Evolutionary conservation across 441 rosid genomes (phyloP), one percentile per base, ranked within the genome.

Genomic region (Aleurites moluccanus): DNA sequence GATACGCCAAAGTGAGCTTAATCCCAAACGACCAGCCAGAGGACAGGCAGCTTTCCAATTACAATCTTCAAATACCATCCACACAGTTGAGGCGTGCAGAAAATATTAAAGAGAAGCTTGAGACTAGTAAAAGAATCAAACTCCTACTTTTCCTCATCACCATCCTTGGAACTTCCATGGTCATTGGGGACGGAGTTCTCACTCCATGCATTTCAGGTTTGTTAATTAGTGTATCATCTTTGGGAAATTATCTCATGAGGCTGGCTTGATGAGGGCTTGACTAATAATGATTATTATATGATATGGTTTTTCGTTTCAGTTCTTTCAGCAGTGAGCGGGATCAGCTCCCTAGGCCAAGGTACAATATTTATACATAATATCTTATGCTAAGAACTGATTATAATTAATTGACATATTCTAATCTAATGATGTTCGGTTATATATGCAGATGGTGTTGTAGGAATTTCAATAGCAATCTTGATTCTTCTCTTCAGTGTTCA

Each of bases 171-270:
- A 89, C 96, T 70, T 87, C 96, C 50, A 90, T 94, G 94, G 91
- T 92, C 55, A 88, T 94, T 2, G 97, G 98, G 10, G 98, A 94
- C 73, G 97, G 97, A 1, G 75, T 94, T 67, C 91, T 94, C 47
- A 90, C 97, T 63, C 96, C 96, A n/a, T 80, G 82, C 45, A 94
- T 94, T 71, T 92, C 96, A 77, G 91, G 97, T 91, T 62, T 6
- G n/a, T 55, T 10, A 30, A 30, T 30, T 30, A 1, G 33, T 2
- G 33, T 2, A 30, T 30, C 33, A 30, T 30, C 33, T 30, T 30
- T 30, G 33, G 33, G 33, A 30, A 30, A 30, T 30, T 38, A 38
- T 38, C 40, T 38, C 40, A 38, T 9, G 0, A 38, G 1, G 40
- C 40, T 38, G 40, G 9, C 40, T 30, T 30, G 33, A 30, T 30